Conservation (phyloP, 2,329 filamentous ascomycete species). For the Xylariaceae sp. region DNA sequence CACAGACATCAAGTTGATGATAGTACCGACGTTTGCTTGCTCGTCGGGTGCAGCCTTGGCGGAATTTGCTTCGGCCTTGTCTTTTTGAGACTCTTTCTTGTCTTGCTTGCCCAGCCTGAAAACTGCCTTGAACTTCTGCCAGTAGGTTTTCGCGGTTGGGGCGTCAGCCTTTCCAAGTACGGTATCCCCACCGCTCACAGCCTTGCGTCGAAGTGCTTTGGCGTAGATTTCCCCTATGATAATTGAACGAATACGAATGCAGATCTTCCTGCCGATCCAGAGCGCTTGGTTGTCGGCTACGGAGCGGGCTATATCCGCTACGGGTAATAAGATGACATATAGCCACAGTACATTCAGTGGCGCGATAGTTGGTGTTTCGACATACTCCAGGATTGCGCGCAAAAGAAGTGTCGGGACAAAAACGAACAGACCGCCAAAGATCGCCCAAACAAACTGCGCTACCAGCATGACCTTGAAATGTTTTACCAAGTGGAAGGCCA, state of each 20-base stretch:
- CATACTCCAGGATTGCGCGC: slow-evolving; percentile 86
- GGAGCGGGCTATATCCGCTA: slow-evolving; percentile 77
- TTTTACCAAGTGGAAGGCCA: slow-evolving; percentile 76
- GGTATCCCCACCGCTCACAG: slow-evolving; percentile 72
- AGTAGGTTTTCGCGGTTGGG: slow-evolving; percentile 35
- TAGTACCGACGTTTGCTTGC: slow-evolving; percentile 92
- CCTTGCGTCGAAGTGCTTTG: slow-evolving; percentile 88
- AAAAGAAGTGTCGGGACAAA: slow-evolving; percentile 90
- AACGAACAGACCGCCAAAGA: slow-evolving; percentile 74
- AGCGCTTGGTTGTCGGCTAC: slow-evolving; percentile 80
- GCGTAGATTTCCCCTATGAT: slow-evolving; percentile 97
- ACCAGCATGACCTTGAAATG: slow-evolving; percentile 78
- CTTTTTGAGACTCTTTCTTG: slow-evolving; percentile 38
- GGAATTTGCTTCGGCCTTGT: slow-evolving; percentile 29
- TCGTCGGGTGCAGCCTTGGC: slow-evolving; percentile 47
- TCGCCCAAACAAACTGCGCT: slow-evolving; percentile 75
- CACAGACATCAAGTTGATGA: slow-evolving; percentile 99
- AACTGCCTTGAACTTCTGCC: slow-evolving; percentile 50
- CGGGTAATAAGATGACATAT: slow-evolving; percentile 84
- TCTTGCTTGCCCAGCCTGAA: slow-evolving; percentile 60
- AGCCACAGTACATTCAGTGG: slow-evolving; percentile 91
- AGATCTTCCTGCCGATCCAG: slow-evolving; percentile 92
- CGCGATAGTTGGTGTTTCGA: slow-evolving; percentile 73
- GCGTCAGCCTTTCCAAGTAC: slow-evolving; percentile 58
- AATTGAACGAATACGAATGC: slow-evolving; percentile 87